A percentile compares a stretch with the other conserved stretches of the same genome.
phyloP scores from a whole-genome alignment of 2,329 filamentous ascomycete genomes.

The Talaromyces albobiverticillius region DNA sequence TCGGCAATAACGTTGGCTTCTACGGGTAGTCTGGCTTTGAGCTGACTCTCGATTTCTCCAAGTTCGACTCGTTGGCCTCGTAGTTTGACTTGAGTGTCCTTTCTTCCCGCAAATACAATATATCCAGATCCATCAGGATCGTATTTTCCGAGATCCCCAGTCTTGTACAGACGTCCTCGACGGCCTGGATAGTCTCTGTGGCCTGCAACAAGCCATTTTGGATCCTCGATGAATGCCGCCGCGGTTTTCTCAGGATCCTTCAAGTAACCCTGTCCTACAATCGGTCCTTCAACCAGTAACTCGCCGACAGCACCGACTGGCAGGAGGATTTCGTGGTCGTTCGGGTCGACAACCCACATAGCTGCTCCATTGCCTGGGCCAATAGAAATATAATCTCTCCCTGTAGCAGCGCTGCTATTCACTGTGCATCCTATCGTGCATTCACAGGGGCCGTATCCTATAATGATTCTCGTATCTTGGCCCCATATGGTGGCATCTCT shows the following conservation, averaged over 20 bases:
- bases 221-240: slow-evolving; percentile 20
- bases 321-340: slow-evolving; percentile 19
- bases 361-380: slow-evolving; percentile 15
- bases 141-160: slow-evolving; percentile 25
- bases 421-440: slow-evolving; percentile 27
- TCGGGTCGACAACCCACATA: slow-evolving; percentile 25
- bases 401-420: slow-evolving; percentile 11
- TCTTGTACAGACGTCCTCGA: slow-evolving; percentile 21
- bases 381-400: slow-evolving; percentile 15
- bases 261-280: slow-evolving; percentile 40
- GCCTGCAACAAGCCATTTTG: slow-evolving; percentile 18
- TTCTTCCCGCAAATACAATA: slow-evolving; percentile 34
- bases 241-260: slow-evolving; percentile 23
- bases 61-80: slow-evolving; percentile 60
- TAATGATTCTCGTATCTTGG: slow-evolving; percentile 5
- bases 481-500: slow-evolving; percentile 28
- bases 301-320: slow-evolving; percentile 42
- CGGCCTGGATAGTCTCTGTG: slow-evolving; percentile 1
- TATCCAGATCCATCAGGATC: slow-evolving; percentile 23
- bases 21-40: slow-evolving; percentile 16
- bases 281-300: slow-evolving; percentile 41
- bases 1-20: slow-evolving; percentile 28
- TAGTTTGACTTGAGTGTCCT: slow-evolving; percentile 61
- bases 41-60: slow-evolving; percentile 42
- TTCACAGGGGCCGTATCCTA: slow-evolving; percentile 10